Evolutionary conservation across 257 asterid species (phyloP), one percentile per base, ranked within the genome.

Genomic region (Ligustrum vulgare): DNA sequence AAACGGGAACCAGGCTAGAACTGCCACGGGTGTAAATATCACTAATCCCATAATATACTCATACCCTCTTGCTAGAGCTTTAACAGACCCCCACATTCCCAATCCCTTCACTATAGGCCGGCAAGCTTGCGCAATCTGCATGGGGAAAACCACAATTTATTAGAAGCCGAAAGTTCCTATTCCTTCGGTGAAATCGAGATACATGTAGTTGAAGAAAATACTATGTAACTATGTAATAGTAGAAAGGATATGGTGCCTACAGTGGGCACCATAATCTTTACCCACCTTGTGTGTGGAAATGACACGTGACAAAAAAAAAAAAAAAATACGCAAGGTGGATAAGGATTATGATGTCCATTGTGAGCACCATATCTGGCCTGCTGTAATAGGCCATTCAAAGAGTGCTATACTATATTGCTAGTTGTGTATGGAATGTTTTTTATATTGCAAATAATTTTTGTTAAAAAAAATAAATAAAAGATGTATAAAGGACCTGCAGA

Each of bases 1-100:
- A 51, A 94, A 94, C 0, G 98, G 98, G 89, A 94, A 94, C 98
- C 98, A 94, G 12, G 98, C 97, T 3, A 90, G 84, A 71, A 89
- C 81, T 0, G 94, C 97, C 22, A 92, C 82, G 0, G 97, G 98
- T 18, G 85, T 75, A 41, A 94, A 89, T 77, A 92, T 88, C 70
- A 83, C 58, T 13, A 91, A 71, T 22, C 92, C 90, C 98, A 94
- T 92, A 0, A 94, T 41, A 84, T 92, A 88, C 78, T 94, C 98
- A 16, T 88, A 94, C 49, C 98, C 98, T 85, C 91, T 88, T 45
- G 94, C 98, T 25, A 94, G 80, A 54, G 98, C 96, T 82, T 83
- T 94, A 18, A 89, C 96, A 0, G 98, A 90, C 6, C 94, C 91
- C 98, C 98, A 92, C 94, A 91, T 86, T 69, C 93, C 94, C 25